Percentiles rank a stretch among this genome's conserved stretches.
phyloP scores from a whole-genome alignment of 169 alveolate species.

The Miamiensis avidus region DNA sequence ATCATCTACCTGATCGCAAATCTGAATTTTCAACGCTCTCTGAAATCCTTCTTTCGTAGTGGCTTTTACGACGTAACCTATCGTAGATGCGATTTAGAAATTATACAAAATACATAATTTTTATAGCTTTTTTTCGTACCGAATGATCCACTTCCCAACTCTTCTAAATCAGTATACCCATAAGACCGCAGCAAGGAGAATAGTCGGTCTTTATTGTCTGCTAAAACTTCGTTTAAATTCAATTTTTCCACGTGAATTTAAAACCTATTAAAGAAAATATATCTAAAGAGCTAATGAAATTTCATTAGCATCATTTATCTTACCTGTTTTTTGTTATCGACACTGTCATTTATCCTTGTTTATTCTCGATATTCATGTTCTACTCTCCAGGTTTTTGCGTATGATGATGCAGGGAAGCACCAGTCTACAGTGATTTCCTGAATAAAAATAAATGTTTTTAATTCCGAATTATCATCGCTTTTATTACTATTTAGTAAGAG shows the following conservation, averaged over 20 bases:
- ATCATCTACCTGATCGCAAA: neutral
- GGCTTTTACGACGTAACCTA: slow-evolving; percentile 10
- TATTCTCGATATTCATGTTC: too few relatives aligned
- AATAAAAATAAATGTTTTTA: too few relatives aligned
- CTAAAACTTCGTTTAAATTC: neutral
- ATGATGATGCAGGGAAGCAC: too few relatives aligned
- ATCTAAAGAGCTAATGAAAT: too few relatives aligned
- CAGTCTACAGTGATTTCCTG: too few relatives aligned
- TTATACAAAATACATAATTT: too few relatives aligned
- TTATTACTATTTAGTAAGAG: too few relatives aligned
- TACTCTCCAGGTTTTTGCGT: too few relatives aligned
- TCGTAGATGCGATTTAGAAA: too few relatives aligned
- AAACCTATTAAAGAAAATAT: neutral
- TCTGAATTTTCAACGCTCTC: slow-evolving; percentile 10
- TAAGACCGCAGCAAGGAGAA: neutral
- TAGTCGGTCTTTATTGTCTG: neutral
- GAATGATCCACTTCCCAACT: slow-evolving; percentile 13
- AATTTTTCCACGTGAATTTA: neutral
- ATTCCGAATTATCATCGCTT: too few relatives aligned
- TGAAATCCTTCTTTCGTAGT: slow-evolving; percentile 4
- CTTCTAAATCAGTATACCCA: slow-evolving; percentile 6
- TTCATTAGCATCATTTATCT: neutral
- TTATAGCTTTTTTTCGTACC: too few relatives aligned
- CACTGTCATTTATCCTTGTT: neutral
- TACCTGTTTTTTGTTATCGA: neutral